These are phyloP conservation scores for Arachnomyces sp. DNA, from an alignment of 2,329 filamentous ascomycete species.

Conservation along the genomic window DNA sequence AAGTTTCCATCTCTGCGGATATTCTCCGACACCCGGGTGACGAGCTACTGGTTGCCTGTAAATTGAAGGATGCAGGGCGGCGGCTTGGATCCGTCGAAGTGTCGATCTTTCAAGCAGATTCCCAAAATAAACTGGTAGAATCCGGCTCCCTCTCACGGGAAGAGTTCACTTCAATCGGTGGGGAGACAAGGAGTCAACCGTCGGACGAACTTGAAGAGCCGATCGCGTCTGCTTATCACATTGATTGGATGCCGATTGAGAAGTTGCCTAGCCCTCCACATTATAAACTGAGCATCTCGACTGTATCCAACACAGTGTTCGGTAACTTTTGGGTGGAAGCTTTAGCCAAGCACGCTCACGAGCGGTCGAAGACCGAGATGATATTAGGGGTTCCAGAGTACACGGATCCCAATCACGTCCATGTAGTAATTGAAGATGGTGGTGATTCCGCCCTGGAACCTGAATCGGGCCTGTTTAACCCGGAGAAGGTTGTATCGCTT, in stretches of 20 bases:
- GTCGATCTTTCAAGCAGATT: conserved; percentile 3
- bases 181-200: background rate
- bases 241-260: background rate
- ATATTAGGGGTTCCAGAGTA: too few species aligned
- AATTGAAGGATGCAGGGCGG: background rate
- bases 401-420: too few species aligned
- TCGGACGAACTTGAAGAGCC: background rate
- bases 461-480: too few species aligned
- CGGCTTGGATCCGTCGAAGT: conserved; percentile 5
- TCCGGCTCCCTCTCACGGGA: conserved; percentile 1
- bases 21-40: background rate
- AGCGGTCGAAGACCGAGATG: too few species aligned
- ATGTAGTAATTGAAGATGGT: too few species aligned
- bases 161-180: conserved; percentile 5
- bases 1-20: conserved; percentile 1
- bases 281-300: background rate
- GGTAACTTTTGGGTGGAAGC: too few species aligned
- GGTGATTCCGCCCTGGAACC: too few species aligned
- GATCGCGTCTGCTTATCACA: background rate
- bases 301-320: too few species aligned
- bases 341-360: too few species aligned
- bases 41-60: conserved; percentile 1
- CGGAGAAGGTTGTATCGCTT: too few species aligned
- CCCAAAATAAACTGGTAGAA: background rate
- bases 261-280: background rate